Evolutionary conservation across 2,329 filamentous ascomycete genomes (phyloP), one percentile per base, ranked within the genome.

Genomic region (Fusarium beomiforme): DNA sequence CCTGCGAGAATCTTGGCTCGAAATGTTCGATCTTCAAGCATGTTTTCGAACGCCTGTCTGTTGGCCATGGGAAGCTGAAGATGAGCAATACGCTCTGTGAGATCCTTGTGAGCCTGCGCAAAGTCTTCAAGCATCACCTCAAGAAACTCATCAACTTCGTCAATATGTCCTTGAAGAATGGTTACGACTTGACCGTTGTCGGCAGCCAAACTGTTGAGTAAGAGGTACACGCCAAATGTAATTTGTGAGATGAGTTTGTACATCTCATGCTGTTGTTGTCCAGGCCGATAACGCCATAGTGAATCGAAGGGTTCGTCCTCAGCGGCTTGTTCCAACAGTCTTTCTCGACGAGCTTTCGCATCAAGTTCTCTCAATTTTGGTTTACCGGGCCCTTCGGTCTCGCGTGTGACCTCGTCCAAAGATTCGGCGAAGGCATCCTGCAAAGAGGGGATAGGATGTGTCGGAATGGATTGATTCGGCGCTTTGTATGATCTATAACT

Each of bases 211-310:
- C 91, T 90, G 76, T 95, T 91, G 59, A 97, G 89, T 62, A 98
- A 83, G 46, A 98, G 85, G 79, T 98, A 95, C 39, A 98, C 91
- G 23, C 96, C 95, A 80, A 98, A 98, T 3, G 94, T 92, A 74
- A 98, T 95, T 81, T 98, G 95, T 19, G 95, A 91, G 78, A 97
- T 89, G 51, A 98, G 88, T 83, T 98, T 98, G 85, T 92, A 91
- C 65, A 98, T 84, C 70, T 97, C 94, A 78, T 98, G 96, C 77
- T 94, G 92, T 76, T 89, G 88, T 78, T 96, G 93, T 44, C 90
- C 90, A 1, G 90, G 87, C 57, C 91, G 89, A 79, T 92, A 91
- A 63, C 91, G 90, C 94, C 95, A 97, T 78, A 89, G 83, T 51
- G 90, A 88, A 56, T 90, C 91, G 78, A 93, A 92, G 16, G 93